phyloP scores from a whole-genome alignment of 2,329 filamentous ascomycete genomes.

The Penicillium sp. region DNA sequence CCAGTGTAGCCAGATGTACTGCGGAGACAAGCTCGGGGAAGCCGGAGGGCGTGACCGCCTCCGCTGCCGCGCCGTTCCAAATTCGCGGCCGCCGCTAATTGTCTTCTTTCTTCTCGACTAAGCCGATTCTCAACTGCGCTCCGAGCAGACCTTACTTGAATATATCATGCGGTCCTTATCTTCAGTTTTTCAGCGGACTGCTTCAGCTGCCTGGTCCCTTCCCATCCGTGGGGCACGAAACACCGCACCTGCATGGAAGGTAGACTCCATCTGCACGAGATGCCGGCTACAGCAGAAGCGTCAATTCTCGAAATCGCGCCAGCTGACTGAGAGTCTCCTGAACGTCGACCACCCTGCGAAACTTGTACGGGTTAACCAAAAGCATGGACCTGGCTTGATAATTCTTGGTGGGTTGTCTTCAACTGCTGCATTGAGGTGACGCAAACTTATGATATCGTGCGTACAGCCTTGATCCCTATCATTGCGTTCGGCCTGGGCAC shows the following conservation, averaged over 20 bases:
- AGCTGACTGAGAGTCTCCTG: constrained; percentile 71
- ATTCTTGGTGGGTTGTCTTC: constrained; percentile 63
- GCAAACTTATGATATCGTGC: constrained; percentile 12
- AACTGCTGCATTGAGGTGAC: background rate
- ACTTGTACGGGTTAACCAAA: constrained; percentile 73
- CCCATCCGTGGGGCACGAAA: constrained; percentile 28
- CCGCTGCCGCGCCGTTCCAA: constrained; percentile 13
- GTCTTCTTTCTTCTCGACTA: background rate
- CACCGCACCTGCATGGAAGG: constrained; percentile 25
- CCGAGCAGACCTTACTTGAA: background rate
- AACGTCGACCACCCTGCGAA: constrained; percentile 83
- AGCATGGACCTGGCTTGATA: constrained; percentile 79
- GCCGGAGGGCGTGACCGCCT: constrained; percentile 31
- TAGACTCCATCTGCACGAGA: constrained; percentile 41
- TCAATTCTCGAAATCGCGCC: constrained; percentile 52
- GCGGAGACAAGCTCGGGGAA: constrained; percentile 30
- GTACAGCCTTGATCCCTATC: constrained; percentile 79
- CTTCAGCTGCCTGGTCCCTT: constrained; percentile 28
- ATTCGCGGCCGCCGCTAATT: constrained; percentile 18
- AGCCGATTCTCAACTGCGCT: background rate
- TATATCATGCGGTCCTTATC: constrained; percentile 36
- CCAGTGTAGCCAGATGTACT: background rate
- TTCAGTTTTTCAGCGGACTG: constrained; percentile 32
- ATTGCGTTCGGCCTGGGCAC: constrained; percentile 88
- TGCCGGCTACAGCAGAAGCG: constrained; percentile 45